Conservation (phyloP, 768 basidiomycete genomes). For the Gyrodon lividus region DNA sequence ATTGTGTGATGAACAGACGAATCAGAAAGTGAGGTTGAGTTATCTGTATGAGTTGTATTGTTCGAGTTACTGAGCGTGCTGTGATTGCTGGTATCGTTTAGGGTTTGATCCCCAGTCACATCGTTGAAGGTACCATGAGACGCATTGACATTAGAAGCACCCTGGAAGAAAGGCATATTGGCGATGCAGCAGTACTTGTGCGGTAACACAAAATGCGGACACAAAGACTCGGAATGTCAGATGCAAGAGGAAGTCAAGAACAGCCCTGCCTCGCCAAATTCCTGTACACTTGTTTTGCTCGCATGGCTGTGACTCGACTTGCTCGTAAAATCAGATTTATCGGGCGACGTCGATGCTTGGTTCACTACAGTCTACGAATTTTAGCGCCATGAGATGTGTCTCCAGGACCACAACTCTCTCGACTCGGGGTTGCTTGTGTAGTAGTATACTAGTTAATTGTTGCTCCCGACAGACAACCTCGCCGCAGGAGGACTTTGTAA, state of each 20-base stretch:
- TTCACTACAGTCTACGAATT: too few relatives aligned
- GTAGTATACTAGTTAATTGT: neutral
- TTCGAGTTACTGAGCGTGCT: slow-evolving; percentile 13
- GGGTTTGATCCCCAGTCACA: slow-evolving; percentile 18
- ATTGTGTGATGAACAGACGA: slow-evolving; percentile 26
- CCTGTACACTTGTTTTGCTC: too few relatives aligned
- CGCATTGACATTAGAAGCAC: slow-evolving; percentile 14
- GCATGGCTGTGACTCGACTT: too few relatives aligned
- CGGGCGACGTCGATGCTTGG: too few relatives aligned
- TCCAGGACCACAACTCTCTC: too few relatives aligned
- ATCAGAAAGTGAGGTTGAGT: slow-evolving; percentile 15
- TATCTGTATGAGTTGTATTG: slow-evolving; percentile 17
- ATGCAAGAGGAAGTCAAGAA: too few relatives aligned
- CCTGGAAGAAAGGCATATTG: slow-evolving; percentile 27
- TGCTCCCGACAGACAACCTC: neutral
- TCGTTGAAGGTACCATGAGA: slow-evolving; percentile 21
- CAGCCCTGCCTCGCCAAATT: too few relatives aligned
- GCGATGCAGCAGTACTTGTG: neutral
- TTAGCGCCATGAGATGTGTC: too few relatives aligned
- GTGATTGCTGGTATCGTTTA: slow-evolving; percentile 19
- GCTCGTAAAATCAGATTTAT: too few relatives aligned
- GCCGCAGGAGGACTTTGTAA: neutral
- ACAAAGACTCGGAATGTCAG: too few relatives aligned
- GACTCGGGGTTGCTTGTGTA: too few relatives aligned
- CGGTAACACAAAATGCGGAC: too few relatives aligned